Base-by-base conservation (phyloP, 805 yeast genomes). In the Lachancea lanzarotensis region DNA sequence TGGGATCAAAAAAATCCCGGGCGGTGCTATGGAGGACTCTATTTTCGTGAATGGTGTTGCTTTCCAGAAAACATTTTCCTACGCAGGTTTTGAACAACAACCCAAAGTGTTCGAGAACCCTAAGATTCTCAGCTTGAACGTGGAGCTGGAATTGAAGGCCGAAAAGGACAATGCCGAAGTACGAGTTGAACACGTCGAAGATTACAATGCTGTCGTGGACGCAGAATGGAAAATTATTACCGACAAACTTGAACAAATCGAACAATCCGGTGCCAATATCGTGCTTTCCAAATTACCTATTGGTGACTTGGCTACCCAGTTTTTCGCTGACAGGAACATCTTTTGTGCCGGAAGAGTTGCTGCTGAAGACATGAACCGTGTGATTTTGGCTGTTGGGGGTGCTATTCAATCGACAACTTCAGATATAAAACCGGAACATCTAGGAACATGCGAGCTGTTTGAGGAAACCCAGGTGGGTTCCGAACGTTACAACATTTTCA, bases 121-220 rank as follows among this genome's bases (percentile, higher is more conserved):
- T 38, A 86, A 82, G 66, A 79, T 93, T 51, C 71, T 93, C 46
- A 78, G 82, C 56, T 74, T 93, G 60, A 93, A 93, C 61, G 90
- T 93, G 34, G 98, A 93, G 66, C 75, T 93, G 54, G 98, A 93
- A 71, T 78, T 93, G 62, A 93, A 93, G 70, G 98, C 98, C 1
- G 98, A 93, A 71, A 91, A 89, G 72, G 98, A 93, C 66, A 93
- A 93, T 63, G 98, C 98, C 9, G 98, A 93, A 72, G 98, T 93
- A 29, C 79, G 98, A 55, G 93, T 93, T 41, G 95, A 87, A 58
- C 84, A 89, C 64, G 97, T 93, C 45, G 76, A 79, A 47, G 97
- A 91, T 57, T 93, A 93, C 68, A 98, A 93, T 71, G 88, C 83
- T 29, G 84, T 93, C 46, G 98, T 93, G 16, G 98, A 93, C 67